Base-by-base conservation (phyloP, 2,329 filamentous ascomycete species). In the Sarocladiaceae sp. region DNA sequence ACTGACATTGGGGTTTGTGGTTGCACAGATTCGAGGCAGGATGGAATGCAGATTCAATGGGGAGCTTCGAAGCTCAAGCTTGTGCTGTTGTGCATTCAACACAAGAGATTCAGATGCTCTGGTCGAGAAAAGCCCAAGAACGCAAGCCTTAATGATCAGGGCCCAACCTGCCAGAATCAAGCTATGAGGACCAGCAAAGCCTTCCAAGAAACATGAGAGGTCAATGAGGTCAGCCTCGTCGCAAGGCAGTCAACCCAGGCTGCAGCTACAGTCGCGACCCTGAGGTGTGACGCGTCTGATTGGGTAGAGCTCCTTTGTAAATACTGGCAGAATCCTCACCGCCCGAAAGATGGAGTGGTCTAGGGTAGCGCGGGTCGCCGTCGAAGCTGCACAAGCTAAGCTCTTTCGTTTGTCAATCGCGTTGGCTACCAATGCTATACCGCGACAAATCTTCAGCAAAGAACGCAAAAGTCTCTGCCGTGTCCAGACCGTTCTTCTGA, bases 251-350 rank as follows among this genome's bases (percentile, higher is more conserved):
- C 37, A n/a, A n/a, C n/a, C 26, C 23, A 41, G 37, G 37, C 37
- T 41, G 23, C 37, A 24, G 37, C 37, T 41, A 15, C 37, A 18
- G 10, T 27, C 23, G 37, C 37, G 37, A 41, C 21, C 37, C 24
- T 18, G 24, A 19, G 23, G 11, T 24, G 24, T 4, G 19, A 16
- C 3, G 23, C 15, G 23, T 41, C 7, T 29, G 24, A 41, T 41
- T 41, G 24, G 24, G 19, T 16, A 10, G 13, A 41, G 37, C 37
- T 41, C 20, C 23, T 5, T 16, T 41, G 37, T 41, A 41, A 41
- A 29, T 41, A 41, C 15, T 41, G 62, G 62, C 62, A 65, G 58
- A 63, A 63, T 51, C 33, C 49, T 56, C 59, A 63, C 61, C 60
- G 60, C 60, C 57, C 48, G 43, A 42, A 26, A 48, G 21, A 39